Base-by-base conservation (phyloP, 2,329 filamentous ascomycete species). In the Alternaria dauci region DNA sequence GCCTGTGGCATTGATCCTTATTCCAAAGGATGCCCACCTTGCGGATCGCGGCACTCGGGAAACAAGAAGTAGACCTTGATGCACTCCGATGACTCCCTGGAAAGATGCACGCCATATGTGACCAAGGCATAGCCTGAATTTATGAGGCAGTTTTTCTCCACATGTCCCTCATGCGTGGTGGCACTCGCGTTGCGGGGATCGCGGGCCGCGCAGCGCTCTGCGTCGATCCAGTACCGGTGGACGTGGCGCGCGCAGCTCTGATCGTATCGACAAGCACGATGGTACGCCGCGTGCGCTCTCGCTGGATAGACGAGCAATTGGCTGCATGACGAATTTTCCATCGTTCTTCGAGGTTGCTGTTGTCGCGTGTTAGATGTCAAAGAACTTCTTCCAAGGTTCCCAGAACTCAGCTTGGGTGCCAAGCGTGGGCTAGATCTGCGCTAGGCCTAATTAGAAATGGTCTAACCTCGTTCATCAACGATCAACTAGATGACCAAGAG, bases 251-350 rank as follows among this genome's bases (percentile, higher is more conserved):
- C 14, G 1, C 32, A 34, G 11, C 32, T 34, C 12, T 1, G 14
- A 34, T 34, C 32, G 32, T 5, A 7, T 5, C 14, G 32, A 1
- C 32, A 2, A 16, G 3, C 32, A 2, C 32, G 11, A 34, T 16
- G 5, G 1, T 12, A 6, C 32, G 5, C 32, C 0, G 32, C 5
- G 14, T 34, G 0, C 4, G 5, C 5, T 34, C 4, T 6, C 32
- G 5, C 6, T 34, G 32, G 8, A 16, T 0, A 14, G 32, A 16
- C 14, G 32, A 4, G 1, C 5, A 1, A 6, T 34, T 5, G 4
- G 0, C 9, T 30, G 7, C 0, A 30, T 12, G 28, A 0, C 0
- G 9, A 7, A 11, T 11, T 12, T 30, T 1, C 28, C 28, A 8
- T 8, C 3, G 28, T 30, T 5, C 9, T 30, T 30, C 9, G 28